Percentiles rank a stretch among this genome's conserved stretches.
phyloP scores from a whole-genome alignment of 2,329 filamentous ascomycete species.

The Tolypocladium inflatum region DNA sequence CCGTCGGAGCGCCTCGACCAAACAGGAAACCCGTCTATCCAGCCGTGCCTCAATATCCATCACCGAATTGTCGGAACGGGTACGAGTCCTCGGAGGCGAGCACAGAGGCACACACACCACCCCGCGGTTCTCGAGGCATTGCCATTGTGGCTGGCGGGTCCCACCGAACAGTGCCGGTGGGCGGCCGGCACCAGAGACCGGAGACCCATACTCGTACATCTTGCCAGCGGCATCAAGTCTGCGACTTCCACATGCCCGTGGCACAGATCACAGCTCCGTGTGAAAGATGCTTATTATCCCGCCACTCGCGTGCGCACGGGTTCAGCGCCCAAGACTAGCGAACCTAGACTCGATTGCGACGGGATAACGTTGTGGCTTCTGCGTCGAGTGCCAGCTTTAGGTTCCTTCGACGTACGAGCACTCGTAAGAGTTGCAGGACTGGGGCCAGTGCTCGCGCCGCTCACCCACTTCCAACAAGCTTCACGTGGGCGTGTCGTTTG shows the following conservation, averaged over 20 bases:
- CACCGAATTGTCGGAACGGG: background rate
- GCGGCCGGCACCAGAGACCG: background rate
- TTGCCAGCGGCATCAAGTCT: background rate
- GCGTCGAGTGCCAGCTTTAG: background rate
- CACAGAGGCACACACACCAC: background rate
- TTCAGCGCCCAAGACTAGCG: background rate
- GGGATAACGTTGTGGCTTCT: background rate
- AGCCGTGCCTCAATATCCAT: background rate
- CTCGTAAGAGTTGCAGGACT: background rate
- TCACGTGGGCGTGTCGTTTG: background rate
- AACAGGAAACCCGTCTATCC: constrained; percentile 1
- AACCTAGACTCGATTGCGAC: background rate
- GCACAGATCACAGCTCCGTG: background rate
- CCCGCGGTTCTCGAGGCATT: background rate
- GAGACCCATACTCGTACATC: background rate
- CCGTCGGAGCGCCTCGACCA: background rate
- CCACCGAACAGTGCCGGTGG: background rate
- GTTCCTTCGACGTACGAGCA: background rate
- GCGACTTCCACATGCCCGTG: background rate
- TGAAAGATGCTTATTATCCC: background rate
- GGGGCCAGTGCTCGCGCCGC: background rate
- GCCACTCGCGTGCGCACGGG: background rate
- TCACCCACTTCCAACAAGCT: background rate
- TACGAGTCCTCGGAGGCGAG: too few relatives aligned
- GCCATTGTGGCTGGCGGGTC: background rate